phyloP scores from a whole-genome alignment of 2,329 filamentous ascomycete genomes.

The Neopestalotiopsis rosae region DNA sequence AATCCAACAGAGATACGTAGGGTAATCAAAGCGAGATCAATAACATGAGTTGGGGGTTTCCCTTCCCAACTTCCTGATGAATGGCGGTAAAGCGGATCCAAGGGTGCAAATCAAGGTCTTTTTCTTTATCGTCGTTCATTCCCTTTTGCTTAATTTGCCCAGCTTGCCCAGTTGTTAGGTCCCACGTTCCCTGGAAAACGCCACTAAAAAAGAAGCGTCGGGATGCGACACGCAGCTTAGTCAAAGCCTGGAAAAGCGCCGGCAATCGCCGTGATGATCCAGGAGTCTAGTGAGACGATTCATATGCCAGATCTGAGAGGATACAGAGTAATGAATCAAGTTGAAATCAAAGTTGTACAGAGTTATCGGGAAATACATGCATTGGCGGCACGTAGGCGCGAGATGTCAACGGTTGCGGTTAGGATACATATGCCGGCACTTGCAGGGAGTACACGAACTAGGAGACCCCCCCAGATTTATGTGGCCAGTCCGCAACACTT shows the following conservation, averaged over 20 bases:
- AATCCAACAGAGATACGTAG: neutral
- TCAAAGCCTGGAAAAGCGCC: neutral
- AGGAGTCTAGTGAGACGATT: neutral
- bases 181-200: neutral
- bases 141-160: neutral
- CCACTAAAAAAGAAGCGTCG: neutral
- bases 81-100: neutral
- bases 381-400: neutral
- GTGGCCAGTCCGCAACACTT: neutral
- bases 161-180: too few relatives aligned
- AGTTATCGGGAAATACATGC: too few relatives aligned
- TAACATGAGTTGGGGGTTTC: neutral
- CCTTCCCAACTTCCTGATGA: neutral
- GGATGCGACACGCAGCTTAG: neutral
- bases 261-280: neutral
- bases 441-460: neutral
- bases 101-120: neutral
- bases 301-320: neutral
- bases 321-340: neutral
- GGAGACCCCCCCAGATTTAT: neutral
- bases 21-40: neutral
- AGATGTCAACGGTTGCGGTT: neutral
- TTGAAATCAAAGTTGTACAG: neutral
- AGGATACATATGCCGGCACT: neutral
- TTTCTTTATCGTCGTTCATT: neutral